Conservation (phyloP, 208 protist species). For the Trypanosoma mega region DNA sequence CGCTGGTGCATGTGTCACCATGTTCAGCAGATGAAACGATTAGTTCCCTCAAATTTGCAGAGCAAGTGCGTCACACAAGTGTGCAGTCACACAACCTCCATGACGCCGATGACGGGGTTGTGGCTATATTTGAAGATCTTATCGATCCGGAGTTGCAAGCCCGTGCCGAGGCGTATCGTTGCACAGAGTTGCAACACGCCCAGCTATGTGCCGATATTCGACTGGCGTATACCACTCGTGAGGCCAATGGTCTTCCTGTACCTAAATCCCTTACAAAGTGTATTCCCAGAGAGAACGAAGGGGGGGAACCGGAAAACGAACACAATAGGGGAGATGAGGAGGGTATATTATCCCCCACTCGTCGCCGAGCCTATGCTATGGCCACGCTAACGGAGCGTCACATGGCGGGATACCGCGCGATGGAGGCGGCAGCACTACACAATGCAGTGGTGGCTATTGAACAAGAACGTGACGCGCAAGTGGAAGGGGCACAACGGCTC, state of each 20-base stretch:
- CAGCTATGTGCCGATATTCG: slow-evolving; percentile 80
- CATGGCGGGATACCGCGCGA: slow-evolving; percentile 25
- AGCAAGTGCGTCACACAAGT: slow-evolving; percentile 78
- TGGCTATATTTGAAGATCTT: slow-evolving; percentile 73
- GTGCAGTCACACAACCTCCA: slow-evolving; percentile 63
- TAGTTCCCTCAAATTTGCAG: slow-evolving; percentile 79
- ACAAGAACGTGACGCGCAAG: slow-evolving; percentile 21
- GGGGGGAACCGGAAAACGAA: background rate
- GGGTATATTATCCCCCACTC: background rate
- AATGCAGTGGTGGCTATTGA: slow-evolving; percentile 34
- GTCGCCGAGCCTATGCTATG: slow-evolving; percentile 33
- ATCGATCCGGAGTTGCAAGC: slow-evolving; percentile 62
- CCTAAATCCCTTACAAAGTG: background rate
- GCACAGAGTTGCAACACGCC: slow-evolving; percentile 41
- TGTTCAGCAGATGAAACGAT: slow-evolving; percentile 65
- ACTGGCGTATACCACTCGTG: slow-evolving; percentile 49
- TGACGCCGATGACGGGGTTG: slow-evolving; percentile 43
- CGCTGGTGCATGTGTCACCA: slow-evolving; percentile 79
- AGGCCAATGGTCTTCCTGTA: background rate
- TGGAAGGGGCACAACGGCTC: slow-evolving; percentile 13
- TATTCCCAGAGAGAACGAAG: background rate
- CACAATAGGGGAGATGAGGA: background rate
- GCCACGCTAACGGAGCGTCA: slow-evolving; percentile 33
- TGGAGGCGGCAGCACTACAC: slow-evolving; percentile 39
- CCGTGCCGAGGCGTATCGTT: slow-evolving; percentile 44